Evolutionary conservation across 345 rosid species (phyloP), one percentile per base, ranked within the genome.

Genomic region (Ricinus communis): DNA sequence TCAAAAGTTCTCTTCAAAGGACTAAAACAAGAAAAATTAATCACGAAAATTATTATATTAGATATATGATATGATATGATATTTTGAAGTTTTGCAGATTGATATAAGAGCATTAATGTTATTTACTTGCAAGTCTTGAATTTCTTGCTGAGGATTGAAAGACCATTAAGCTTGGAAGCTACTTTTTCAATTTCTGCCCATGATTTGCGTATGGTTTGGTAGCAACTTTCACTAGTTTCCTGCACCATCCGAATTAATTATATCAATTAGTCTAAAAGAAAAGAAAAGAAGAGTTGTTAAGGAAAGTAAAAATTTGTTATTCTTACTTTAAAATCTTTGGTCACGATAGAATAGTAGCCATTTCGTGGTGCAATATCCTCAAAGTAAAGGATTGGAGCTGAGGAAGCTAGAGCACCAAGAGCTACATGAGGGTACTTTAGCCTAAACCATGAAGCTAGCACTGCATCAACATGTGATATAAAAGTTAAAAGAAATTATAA

Each of bases 181-280:
- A 59, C 18, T 66, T 15, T 54, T 14, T 78, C 79, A 5, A 85
- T 82, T 52, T 64, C 76, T 10, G 76, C 54, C 85, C 85, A 85
- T 14, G 85, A 85, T 13, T 78, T 47, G 3, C 41, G 8, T 62
- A 84, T 79, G 0, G 82, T 82, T 49, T 68, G 40, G 71, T 82
- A 82, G 73, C 88, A 82, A 14, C 65, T 77, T 50, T 80, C 81
- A 36, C 88, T 82, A 0, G 70, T 59, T 31, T 64, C 74, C 61
- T 79, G 75, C 51, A 63, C 40, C 47, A 73, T 50, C 38, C 38
- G 6, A 33, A 33, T 2, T 33, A 6, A n/a, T 36, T 1, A 18
- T 18, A 2, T n/a, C 25, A 62, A 18, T 13, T n/a, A 25, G 16
- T 28, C 16, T 4, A 9, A 24, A 25, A 8, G 3, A 22, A 69